phyloP scores from a whole-genome alignment of 2,329 filamentous ascomycete species.

The Nemania serpens region DNA sequence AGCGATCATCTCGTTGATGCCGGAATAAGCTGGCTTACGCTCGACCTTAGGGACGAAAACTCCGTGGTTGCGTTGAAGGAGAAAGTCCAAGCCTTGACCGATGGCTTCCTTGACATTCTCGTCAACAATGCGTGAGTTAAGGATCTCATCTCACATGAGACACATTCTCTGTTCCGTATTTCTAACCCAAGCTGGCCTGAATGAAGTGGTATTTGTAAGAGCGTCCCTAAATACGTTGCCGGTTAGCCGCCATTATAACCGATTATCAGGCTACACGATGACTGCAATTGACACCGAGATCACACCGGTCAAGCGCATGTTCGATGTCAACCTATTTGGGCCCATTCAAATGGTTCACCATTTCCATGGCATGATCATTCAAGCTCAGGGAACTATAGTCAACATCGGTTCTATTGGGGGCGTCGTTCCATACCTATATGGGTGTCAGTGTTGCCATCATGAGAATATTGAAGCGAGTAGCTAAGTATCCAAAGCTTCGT shows the following conservation, averaged over 20 bases:
- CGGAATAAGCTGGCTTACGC: conserved; percentile 19
- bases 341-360: conserved; percentile 37
- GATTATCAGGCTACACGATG: conserved; percentile 34
- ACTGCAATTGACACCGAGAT: conserved; percentile 34
- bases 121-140: conserved; percentile 26
- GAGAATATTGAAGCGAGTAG: background rate
- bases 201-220: conserved; percentile 1
- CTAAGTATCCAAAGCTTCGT: conserved; percentile 27
- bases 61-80: too few species aligned
- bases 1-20: conserved; percentile 23
- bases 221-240: background rate
- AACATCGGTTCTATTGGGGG: conserved; percentile 39
- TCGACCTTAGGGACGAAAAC: conserved; percentile 30
- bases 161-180: too few species aligned
- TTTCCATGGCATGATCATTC: conserved; percentile 35
- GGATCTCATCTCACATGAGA: too few species aligned
- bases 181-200: too few species aligned
- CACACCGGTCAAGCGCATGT: conserved; percentile 29
- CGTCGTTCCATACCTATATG: conserved; percentile 34
- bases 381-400: conserved; percentile 30
- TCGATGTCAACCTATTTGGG: conserved; percentile 37
- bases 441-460: conserved; percentile 15
- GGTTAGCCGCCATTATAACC: too few species aligned
- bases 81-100: too few species aligned
- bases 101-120: conserved; percentile 11